Base-by-base conservation (phyloP, 2,329 filamentous ascomycete species). In the Trichoderma polysporum region DNA sequence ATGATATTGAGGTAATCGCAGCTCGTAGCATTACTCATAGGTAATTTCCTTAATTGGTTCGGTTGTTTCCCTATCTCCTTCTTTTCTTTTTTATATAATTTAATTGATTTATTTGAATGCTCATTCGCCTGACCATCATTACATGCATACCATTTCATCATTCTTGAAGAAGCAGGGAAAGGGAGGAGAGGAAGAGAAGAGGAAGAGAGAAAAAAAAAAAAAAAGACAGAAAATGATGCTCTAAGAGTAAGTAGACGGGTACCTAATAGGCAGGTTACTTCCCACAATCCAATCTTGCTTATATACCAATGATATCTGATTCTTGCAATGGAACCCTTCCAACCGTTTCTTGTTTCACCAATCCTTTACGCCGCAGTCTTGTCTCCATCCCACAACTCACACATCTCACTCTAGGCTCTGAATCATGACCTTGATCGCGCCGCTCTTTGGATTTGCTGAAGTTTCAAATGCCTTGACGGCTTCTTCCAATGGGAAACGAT, bases 381-480 rank as follows among this genome's bases (percentile, higher is more conserved):
- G 27, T 12, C 47, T 13, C 45, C 27, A 45, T 33, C 17, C 19
- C 47, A 37, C 17, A 25, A 49, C 41, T 50, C 47, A n/a, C 19
- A 10, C 19, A 4, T 19, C 9, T 66, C 35, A 66, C 10, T 87
- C 85, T 70, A 86, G 71, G 74, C 87, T 93, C 83, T 94, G 92
- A 75, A 97, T 97, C 85, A 93, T 91, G 68, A 97, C 94, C 85
- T 98, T 98, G 80, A 98, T 97, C n/a, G 94, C 93, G 7, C 94
- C 94, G 60, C 91, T 97, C 84, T 91, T 93, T 45, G 93, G 90
- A 79, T 97, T 89, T 9, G 91, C 88, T 22, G 94, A 93, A 47
- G 92, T 95, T 81, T 93, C 88, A 79, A 98, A 98, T 8, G 94
- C 94, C 80, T 94, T 87, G 31, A 95, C 79, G 0, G 94, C 93